Evolutionary conservation across 2,329 filamentous ascomycete species (phyloP).

Genomic region (Talaromyces sp.): DNA sequence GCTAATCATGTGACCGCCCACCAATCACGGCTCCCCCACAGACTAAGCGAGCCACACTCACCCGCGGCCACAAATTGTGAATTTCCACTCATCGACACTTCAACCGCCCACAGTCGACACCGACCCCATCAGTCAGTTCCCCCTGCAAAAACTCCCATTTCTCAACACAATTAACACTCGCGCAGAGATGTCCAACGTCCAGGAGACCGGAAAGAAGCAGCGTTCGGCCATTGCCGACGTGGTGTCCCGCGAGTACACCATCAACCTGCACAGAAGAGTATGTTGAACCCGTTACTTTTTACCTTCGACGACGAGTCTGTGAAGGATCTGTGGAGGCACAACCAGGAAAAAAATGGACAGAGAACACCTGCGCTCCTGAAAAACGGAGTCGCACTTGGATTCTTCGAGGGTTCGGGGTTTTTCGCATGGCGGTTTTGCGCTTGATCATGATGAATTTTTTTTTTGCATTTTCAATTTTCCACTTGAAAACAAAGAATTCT

Average conservation of each 20-base stretch:
- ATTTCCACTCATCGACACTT: conserved; percentile 38
- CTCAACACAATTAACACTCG: conserved; percentile 12
- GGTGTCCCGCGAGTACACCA: conserved; percentile 99
- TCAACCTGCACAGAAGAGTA: conserved; percentile 99
- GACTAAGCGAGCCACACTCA: conserved; percentile 44
- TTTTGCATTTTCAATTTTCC: background rate
- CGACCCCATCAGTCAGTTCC: conserved; percentile 40
- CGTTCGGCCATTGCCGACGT: conserved; percentile 98
- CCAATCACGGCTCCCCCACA: conserved; percentile 32
- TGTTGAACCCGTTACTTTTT: conserved; percentile 50
- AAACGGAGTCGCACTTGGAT: conserved; percentile 20
- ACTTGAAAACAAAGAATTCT: background rate
- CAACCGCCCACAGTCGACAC: conserved; percentile 42
- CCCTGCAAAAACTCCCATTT: background rate
- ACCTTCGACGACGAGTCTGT: conserved; percentile 26
- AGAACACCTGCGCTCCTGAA: conserved; percentile 32
- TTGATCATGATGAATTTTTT: background rate
- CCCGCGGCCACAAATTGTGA: conserved; percentile 36
- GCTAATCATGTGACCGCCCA: background rate
- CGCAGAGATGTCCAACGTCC: conserved; percentile 65
- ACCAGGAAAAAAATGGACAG: conserved; percentile 32
- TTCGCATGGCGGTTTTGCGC: conserved; percentile 6
- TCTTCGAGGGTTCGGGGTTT: conserved; percentile 5
- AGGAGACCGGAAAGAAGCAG: conserved; percentile 68
- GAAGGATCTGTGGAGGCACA: conserved; percentile 27